phyloP scores from a whole-genome alignment of 2,329 filamentous ascomycete genomes.

The Sarocladium strictum region DNA sequence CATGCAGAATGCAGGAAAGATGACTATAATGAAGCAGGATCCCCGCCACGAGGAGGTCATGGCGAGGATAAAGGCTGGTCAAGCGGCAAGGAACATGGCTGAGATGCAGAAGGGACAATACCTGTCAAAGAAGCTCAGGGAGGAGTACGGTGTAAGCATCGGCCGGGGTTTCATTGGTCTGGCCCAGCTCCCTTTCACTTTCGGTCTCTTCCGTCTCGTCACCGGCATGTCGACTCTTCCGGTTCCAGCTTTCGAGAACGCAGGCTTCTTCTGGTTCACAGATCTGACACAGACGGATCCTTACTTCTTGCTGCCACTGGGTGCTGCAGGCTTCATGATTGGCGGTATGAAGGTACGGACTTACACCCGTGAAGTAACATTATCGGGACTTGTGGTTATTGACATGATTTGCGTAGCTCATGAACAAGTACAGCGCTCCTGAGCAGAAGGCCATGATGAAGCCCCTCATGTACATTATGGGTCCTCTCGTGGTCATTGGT shows the following conservation, averaged over 20 bases:
- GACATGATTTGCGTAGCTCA: too few relatives aligned
- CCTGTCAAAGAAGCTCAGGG: conserved; percentile 28
- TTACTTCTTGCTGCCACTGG: conserved; percentile 64
- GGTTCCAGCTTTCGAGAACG: conserved; percentile 69
- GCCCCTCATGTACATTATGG: conserved; percentile 37
- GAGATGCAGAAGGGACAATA: conserved; percentile 28
- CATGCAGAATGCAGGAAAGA: conserved; percentile 41
- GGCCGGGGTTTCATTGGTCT: conserved; percentile 31
- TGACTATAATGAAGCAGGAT: conserved; percentile 50
- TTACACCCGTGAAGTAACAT: not conserved
- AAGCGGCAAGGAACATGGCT: conserved; percentile 19
- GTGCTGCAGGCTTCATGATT: conserved; percentile 51
- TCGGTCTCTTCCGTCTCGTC: conserved; percentile 73
- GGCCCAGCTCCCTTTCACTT: conserved; percentile 60
- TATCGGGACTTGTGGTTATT: too few relatives aligned
- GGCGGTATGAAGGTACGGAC: conserved; percentile 45
- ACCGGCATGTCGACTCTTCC: conserved; percentile 70
- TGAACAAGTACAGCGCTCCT: conserved; percentile 24
- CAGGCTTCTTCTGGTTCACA: conserved; percentile 69
- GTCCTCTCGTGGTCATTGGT: conserved; percentile 35
- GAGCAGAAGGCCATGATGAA: conserved; percentile 30
- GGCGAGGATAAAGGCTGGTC: conserved; percentile 43
- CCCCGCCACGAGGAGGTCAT: conserved; percentile 45
- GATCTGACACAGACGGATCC: conserved; percentile 76
- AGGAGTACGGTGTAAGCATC: conserved; percentile 29